Percentiles rank a stretch among this genome's conserved stretches.
Evolutionary conservation across 345 rosid species (phyloP).

Genomic region (Populus nigra): DNA sequence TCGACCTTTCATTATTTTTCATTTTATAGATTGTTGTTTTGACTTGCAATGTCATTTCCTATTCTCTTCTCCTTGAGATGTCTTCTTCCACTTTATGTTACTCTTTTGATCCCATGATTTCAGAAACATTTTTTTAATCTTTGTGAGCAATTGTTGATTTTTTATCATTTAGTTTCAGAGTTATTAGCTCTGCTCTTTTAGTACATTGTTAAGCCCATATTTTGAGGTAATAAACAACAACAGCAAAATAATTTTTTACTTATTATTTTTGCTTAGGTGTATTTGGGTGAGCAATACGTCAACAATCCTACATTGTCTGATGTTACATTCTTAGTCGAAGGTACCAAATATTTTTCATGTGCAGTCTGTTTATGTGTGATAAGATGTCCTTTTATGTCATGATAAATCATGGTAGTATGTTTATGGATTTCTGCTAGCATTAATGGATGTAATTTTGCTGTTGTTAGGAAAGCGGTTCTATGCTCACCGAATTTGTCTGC

Average conservation of each 20-base stretch:
- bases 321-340: slow-evolving; percentile 66
- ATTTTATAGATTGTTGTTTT: neutral
- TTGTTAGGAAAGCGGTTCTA: slow-evolving; percentile 56
- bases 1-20: neutral
- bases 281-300: slow-evolving; percentile 63
- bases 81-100: neutral
- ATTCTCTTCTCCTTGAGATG: neutral
- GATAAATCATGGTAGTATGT: neutral
- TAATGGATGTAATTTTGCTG: neutral
- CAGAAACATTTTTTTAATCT: neutral
- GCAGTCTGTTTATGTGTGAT: neutral
- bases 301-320: slow-evolving; percentile 69
- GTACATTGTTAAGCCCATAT: neutral
- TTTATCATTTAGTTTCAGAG: neutral
- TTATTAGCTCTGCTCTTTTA: neutral
- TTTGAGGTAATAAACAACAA: neutral
- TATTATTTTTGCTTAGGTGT: slow-evolving; percentile 39
- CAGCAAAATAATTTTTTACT: neutral
- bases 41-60: neutral
- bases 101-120: neutral
- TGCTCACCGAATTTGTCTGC: slow-evolving; percentile 71
- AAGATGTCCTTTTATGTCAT: neutral
- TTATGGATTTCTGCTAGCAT: neutral
- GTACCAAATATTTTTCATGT: slow-evolving; percentile 22
- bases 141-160: neutral